These are phyloP conservation scores for Eucalyptus sp. DNA, from an alignment of 345 rosid genomes.

Conservation along the genomic window DNA sequence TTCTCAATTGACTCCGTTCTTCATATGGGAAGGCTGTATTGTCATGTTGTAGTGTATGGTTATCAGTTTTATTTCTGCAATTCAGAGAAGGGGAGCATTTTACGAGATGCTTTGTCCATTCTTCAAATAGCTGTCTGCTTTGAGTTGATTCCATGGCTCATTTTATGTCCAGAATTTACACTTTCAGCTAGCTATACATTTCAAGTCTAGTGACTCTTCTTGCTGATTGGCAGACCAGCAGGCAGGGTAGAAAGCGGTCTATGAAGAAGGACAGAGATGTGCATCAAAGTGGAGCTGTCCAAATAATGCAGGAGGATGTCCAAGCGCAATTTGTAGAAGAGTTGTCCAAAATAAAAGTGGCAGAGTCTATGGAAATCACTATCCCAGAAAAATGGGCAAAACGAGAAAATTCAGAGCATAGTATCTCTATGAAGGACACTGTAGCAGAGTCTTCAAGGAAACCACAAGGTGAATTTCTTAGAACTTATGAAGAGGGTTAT, in stretches of 20 bases:
- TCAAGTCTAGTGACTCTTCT: neutral
- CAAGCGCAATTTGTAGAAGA: slow-evolving; percentile 60
- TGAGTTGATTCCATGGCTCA: neutral
- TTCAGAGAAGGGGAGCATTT: neutral
- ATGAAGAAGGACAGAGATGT: slow-evolving; percentile 15
- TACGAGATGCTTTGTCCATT: neutral
- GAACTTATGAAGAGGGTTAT: slow-evolving; percentile 23
- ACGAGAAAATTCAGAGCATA: slow-evolving; percentile 4
- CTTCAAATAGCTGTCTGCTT: neutral
- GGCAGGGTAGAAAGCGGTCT: slow-evolving; percentile 18
- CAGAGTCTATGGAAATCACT: slow-evolving; percentile 20
- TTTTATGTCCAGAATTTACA: neutral
- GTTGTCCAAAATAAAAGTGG: slow-evolving; percentile 65
- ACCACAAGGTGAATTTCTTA: neutral
- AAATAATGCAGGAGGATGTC: slow-evolving; percentile 30
- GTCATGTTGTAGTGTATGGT: neutral
- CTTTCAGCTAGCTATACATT: neutral
- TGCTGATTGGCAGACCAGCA: slow-evolving; percentile 28
- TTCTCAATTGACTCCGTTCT: neutral
- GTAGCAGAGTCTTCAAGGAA: neutral
- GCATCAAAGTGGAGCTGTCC: slow-evolving; percentile 16
- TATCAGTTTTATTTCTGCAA: neutral
- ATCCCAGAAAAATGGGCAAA: slow-evolving; percentile 13
- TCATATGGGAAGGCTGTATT: neutral
- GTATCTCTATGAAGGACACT: neutral